Conservation (phyloP, 2,329 filamentous ascomycete species). For the Fusarium protoensiforme region DNA sequence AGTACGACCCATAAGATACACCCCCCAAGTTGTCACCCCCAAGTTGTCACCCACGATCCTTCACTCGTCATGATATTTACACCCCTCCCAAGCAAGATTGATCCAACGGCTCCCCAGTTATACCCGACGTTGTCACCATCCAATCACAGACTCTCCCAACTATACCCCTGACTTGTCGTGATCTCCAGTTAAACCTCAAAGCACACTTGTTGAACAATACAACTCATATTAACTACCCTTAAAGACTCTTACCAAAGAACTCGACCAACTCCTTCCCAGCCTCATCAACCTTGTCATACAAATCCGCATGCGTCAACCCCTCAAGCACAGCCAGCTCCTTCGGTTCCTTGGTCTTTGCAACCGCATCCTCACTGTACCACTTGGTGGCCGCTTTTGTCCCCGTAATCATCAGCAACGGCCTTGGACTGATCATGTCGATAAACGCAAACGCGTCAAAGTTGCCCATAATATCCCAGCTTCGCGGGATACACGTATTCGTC, state of each 20-base stretch:
- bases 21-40: neutral
- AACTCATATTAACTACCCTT: neutral
- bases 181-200: neutral
- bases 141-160: neutral
- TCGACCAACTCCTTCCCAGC: conserved; percentile 13
- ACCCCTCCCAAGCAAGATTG: neutral
- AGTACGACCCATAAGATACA: neutral
- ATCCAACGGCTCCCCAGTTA: neutral
- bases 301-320: conserved; percentile 22
- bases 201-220: neutral
- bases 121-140: neutral
- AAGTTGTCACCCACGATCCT: neutral
- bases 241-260: conserved; percentile 20
- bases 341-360: conserved; percentile 21
- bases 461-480: neutral
- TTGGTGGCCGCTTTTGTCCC: neutral
- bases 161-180: neutral
- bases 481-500: neutral
- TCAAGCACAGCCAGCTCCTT: conserved; percentile 31
- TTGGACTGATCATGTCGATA: neutral
- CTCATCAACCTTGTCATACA: conserved; percentile 30
- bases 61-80: neutral
- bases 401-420: neutral
- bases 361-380: conserved; percentile 14
- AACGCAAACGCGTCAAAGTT: neutral